Evolutionary conservation across 2,329 filamentous ascomycete genomes (phyloP), one percentile per base, ranked within the genome.

Genomic region (Hypomyces rosellus): DNA sequence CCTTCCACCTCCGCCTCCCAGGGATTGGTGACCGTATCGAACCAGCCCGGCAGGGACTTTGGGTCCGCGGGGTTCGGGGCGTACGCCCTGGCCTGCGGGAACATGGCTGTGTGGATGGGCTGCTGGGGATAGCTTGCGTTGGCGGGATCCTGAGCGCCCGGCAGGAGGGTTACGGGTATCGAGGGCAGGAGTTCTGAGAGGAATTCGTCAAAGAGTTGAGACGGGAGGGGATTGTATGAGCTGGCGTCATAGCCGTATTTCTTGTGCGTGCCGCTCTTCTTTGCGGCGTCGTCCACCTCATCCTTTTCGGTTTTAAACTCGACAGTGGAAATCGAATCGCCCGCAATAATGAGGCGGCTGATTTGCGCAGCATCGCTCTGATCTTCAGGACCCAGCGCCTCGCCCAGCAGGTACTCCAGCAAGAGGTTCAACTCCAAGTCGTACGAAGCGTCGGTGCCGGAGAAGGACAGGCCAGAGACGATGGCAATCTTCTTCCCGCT

Each of bases 191-290:
- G 74, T 43, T 86, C 79, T 1, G 86, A 75, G 34, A 99, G 79
- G 65, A 96, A 93, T 5, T 80, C 77, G 71, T 99, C 93, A 34
- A 99, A 78, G 43, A 88, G 84, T 50, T 86, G 82, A 3, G 89
- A 90, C 1, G 93, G 93, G 1, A 86, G 75, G 2, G 92, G 77
- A 64, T 99, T 96, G 74, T 96, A 99, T 1, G 86, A 70, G 49
- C 85, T 84, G 51, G 88, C 83, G 67, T 99, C 93, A 71, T 97
- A 97, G 53, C 93, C 92, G 69, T 96, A 97, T 65, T 95, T 96
- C 67, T 89, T 95, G 46, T 76, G 54, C 2, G 62, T 59, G 11
- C 16, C 4, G 37, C 71, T 74, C 63, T 76, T 82, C 59, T 76
- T 47, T n/a, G 49, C 46, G 16, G 36, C 47, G 22, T 51, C 48